A percentile compares a stretch with the other conserved stretches of the same genome.
These are phyloP conservation scores for Irpex lacteus DNA, from an alignment of 1,284 basidiomycete species.

Conservation along the genomic window DNA sequence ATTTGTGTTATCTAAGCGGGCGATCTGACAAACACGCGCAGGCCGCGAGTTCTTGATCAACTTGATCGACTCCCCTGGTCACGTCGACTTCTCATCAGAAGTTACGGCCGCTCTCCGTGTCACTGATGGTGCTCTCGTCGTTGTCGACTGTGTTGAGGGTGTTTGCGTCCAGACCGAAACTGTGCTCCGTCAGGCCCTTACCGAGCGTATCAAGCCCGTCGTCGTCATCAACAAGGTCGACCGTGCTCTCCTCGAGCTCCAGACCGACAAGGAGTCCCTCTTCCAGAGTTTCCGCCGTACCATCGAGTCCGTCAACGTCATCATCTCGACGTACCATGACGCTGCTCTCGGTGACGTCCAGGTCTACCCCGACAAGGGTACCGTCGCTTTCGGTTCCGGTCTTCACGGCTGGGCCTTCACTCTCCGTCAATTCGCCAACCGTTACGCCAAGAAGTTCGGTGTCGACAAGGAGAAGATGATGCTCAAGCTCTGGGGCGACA, in stretches of 20 bases:
- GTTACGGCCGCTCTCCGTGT: conserved; percentile 99
- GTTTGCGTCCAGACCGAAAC: conserved; percentile 99
- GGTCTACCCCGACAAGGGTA: conserved; percentile 98
- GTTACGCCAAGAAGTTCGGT: conserved; percentile 99
- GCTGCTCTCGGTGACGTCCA: conserved; percentile 95
- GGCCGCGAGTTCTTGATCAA: conserved; percentile 99
- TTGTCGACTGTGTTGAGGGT: conserved; percentile 99
- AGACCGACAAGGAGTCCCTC: conserved; percentile 95
- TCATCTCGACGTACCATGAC: conserved; percentile 98
- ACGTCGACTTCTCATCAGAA: conserved; percentile 99
- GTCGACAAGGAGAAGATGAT: conserved; percentile 99
- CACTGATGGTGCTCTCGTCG: conserved; percentile 97
- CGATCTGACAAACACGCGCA: conserved; percentile 30
- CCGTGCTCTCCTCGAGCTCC: conserved; percentile 98
- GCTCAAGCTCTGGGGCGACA: conserved; percentile 98
- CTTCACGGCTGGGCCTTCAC: conserved; percentile 99
- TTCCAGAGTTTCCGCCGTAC: conserved; percentile 99
- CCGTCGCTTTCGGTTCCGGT: conserved; percentile 98
- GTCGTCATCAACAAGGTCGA: conserved; percentile 99
- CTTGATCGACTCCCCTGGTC: conserved; percentile 99
- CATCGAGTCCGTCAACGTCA: conserved; percentile 98
- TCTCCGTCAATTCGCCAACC: conserved; percentile 93
- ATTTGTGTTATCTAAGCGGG: conserved; percentile 16
- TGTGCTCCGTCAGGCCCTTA: conserved; percentile 95
- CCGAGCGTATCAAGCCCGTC: conserved; percentile 99